Evolutionary conservation across 1,139 yeast genomes (phyloP), one percentile per base, ranked within the genome.

Genomic region (Waltiozyma sp.): DNA sequence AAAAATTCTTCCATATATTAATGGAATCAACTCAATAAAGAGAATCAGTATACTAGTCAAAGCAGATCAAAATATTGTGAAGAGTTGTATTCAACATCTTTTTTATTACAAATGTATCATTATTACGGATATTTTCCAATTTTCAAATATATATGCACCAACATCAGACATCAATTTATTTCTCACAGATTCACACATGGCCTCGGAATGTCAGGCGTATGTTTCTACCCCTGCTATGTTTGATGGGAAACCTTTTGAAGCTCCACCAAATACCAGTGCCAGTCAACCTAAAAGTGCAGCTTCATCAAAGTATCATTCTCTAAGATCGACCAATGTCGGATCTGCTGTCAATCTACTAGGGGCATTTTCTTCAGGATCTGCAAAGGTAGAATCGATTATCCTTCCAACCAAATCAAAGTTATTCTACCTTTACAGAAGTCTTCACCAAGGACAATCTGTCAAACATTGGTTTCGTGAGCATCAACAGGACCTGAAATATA

Each of bases 1-100:
- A 38, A 82, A 83, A 51, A 84, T 91, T 31, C 64, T 87, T 14
- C 96, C 96, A 0, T 83, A 70, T 52, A 86, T 91, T 39, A 77
- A 93, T 56, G 98, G 99, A 1, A 69, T 88, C 41, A 89, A 91
- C 57, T 85, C 94, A 2, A 77, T 91, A 18, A 72, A 77, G 37
- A 73, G 75, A 47, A 89, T 93, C 37, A 77, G 96, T 36, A 77
- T 78, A 46, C 60, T 88, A 40, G 88, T 96, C 1, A 79, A 85
- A 52, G 84, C 96, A 23, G 93, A 88, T 55, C 82, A 80, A 50
- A 66, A 72, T 16, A 66, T 91, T 42, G 87, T 95, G 5, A 77
- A 80, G 43, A 89, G 85, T 57, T 89, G 96, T 58, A 80, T 93
- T 37, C 94, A 87, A 60, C 97, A 91, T 63, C 68, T 93, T 44